These are phyloP conservation scores for Candida glaebosa DNA, from an alignment of 805 yeast genomes.

Conservation along the genomic window DNA sequence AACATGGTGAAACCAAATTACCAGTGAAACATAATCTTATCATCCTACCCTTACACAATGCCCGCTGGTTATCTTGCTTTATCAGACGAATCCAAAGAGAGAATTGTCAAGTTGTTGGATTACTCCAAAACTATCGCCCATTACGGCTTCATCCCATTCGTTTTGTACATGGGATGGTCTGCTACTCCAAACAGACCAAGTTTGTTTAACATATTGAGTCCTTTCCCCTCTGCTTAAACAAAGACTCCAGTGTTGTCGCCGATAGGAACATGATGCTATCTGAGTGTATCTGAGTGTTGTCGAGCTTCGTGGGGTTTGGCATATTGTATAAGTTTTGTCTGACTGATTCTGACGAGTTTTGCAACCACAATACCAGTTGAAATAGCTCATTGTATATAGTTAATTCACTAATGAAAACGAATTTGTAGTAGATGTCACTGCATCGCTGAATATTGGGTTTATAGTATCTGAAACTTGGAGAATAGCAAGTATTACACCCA, in stretches of 20 bases:
- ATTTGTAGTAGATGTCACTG: not conserved
- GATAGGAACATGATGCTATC: not conserved
- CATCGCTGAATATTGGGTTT: too few species aligned
- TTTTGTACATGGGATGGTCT: slow-evolving; percentile 73
- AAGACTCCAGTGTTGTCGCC: not conserved
- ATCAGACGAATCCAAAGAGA: slow-evolving; percentile 64
- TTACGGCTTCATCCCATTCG: slow-evolving; percentile 96
- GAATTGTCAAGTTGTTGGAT: slow-evolving; percentile 78
- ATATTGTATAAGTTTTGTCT: too few species aligned
- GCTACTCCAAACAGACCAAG: slow-evolving; percentile 82
- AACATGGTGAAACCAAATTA: not conserved
- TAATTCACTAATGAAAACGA: not conserved
- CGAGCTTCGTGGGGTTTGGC: not conserved
- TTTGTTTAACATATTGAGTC: slow-evolving; percentile 70
- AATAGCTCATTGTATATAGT: slow-evolving; percentile 6
- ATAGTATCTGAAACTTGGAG: too few species aligned
- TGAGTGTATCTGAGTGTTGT: not conserved
- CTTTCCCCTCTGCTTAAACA: slow-evolving; percentile 70
- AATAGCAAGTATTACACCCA: too few species aligned
- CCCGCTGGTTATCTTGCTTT: slow-evolving; percentile 29
- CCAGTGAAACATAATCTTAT: not conserved
- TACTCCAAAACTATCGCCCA: slow-evolving; percentile 85
- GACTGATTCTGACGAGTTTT: not conserved
- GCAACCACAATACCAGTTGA: not conserved
- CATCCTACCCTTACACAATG: too few species aligned